A percentile compares a stretch with the other conserved stretches of the same genome.
Conservation (phyloP, 2,329 filamentous ascomycete genomes). For the Aureobasidium sp. region DNA sequence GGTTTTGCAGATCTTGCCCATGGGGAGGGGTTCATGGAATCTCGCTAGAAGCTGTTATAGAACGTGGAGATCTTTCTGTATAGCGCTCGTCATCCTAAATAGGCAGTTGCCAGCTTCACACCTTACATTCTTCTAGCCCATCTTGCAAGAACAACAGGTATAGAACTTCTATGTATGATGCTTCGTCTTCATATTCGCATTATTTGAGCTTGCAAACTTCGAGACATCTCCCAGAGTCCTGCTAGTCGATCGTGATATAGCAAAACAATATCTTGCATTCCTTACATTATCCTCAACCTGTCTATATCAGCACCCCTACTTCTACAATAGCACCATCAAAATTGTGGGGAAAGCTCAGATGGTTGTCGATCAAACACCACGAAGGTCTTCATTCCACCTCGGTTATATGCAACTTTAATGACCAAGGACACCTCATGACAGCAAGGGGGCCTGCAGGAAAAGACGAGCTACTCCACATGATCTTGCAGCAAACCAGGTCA, state of each 20-base stretch:
- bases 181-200: too few relatives aligned
- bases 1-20: constrained; percentile 8
- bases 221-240: too few relatives aligned
- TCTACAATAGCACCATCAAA: not conserved
- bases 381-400: not conserved
- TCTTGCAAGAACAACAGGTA: not conserved
- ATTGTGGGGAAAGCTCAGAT: not conserved
- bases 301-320: not conserved
- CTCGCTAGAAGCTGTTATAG: not conserved
- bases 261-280: not conserved
- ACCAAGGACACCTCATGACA: constrained; percentile 1
- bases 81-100: too few relatives aligned
- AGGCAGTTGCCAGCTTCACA: not conserved
- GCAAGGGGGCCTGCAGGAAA: not conserved
- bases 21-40: not conserved
- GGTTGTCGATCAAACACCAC: not conserved
- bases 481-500: constrained; percentile 2
- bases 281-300: not conserved
- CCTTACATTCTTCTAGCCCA: not conserved
- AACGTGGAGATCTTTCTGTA: not conserved
- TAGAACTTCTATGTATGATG: too few relatives aligned
- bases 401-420: constrained; percentile 5
- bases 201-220: too few relatives aligned
- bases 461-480: too few relatives aligned
- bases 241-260: not conserved